Conservation (phyloP, 73 alveolate genomes). For the Uronychia binucleata region DNA sequence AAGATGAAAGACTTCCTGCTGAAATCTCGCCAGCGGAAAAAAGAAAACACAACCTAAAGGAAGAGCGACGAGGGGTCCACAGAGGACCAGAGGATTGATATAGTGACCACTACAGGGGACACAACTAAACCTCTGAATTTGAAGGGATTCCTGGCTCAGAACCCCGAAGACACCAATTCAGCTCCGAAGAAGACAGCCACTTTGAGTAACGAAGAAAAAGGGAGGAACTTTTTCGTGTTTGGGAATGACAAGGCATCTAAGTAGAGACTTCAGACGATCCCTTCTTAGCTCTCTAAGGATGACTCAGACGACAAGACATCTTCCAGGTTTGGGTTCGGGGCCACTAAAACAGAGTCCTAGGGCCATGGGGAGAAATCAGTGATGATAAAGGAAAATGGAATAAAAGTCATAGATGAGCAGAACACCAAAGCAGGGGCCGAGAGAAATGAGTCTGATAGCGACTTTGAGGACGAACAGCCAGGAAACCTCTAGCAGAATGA, state of each 20-base stretch:
- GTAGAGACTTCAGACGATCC: not conserved
- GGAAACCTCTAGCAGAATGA: not conserved
- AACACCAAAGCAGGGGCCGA: not conserved
- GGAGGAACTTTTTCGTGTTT: not conserved
- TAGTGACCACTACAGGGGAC: not conserved
- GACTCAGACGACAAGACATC: not conserved
- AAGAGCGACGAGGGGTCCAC: not conserved
- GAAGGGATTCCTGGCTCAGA: too few relatives aligned
- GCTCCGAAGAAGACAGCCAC: too few relatives aligned
- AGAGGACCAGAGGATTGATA: not conserved
- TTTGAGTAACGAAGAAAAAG: not conserved
- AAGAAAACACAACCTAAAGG: not conserved
- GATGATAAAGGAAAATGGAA: too few relatives aligned
- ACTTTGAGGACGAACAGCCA: not conserved
- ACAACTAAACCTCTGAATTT: not conserved
- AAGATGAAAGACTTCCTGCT: not conserved
- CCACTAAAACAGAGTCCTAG: not conserved
- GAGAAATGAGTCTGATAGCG: not conserved
- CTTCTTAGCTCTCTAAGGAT: not conserved
- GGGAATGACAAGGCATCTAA: not conserved
- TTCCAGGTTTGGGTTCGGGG: not conserved
- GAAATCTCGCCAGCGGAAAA: not conserved
- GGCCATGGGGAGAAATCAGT: too few relatives aligned
- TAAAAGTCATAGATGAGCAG: too few relatives aligned
- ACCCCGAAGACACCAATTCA: too few relatives aligned